Base-by-base conservation (phyloP, 1,284 basidiomycete genomes). In the Trametes hirsuta region DNA sequence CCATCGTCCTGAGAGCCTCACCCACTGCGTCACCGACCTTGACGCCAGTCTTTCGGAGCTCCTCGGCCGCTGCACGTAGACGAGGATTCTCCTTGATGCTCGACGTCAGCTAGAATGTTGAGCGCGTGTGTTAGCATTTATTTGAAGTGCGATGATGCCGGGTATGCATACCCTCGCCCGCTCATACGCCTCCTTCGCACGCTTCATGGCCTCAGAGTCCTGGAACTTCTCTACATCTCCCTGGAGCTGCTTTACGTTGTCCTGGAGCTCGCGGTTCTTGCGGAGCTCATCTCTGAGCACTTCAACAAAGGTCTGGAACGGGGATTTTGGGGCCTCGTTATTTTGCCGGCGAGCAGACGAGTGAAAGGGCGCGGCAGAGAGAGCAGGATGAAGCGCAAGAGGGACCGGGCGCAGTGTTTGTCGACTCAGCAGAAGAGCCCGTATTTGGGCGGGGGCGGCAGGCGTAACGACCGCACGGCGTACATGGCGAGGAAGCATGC, bases 221-320 rank as follows among this genome's bases (percentile, higher is more conserved):
- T 97, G 96, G 53, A 98, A 79, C 78, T 98, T 98, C 78, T 94
- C 93, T 40, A 97, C 97, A 75, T 98, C 95, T 67, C 97, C 97
- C 76, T 97, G 94, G 35, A 99, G 84, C 77, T 97, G 95, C 79
- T 95, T 95, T 60, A 98, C 91, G 77, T 97, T 97, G 52, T 98
- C 94, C 78, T 97, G 95, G 58, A 97, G 82, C 73, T 97, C 96
- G 68, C 94, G 83, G 74, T 94, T 97, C 83, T 98, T 98, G 73
- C 86, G 83, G 49, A 99, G 79, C 77, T 99, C 97, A 61, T 97
- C 94, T 67, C 84, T 87, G 55, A 99, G 82, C 22, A 97, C 95
- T 47, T 98, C 93, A 15, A 98, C 94, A 67, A 99, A 99, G 1
- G 94, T 96, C 75, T 94, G 90, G 73, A 98, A 98, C 1, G 97